These are phyloP conservation scores for Phytophthora tubulina DNA, from an alignment of 352 stramenopile genomes.

Conservation along the genomic window DNA sequence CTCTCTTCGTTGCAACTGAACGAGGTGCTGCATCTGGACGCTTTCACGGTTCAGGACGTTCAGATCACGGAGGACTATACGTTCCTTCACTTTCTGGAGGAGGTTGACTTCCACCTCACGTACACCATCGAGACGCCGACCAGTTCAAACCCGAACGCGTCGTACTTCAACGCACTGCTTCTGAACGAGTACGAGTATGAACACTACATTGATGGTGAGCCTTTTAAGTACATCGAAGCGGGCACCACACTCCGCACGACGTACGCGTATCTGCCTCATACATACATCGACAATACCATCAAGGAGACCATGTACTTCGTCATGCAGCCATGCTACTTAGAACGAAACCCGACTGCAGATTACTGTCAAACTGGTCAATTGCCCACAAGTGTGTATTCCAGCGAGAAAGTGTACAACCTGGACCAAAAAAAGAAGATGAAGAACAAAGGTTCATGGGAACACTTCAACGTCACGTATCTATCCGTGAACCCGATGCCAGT, in stretches of 20 bases:
- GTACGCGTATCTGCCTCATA: conserved; percentile 56
- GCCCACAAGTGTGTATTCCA: conserved; percentile 51
- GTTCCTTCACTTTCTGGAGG: conserved; percentile 68
- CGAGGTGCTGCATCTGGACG: conserved; percentile 75
- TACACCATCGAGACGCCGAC: conserved; percentile 55
- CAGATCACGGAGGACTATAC: conserved; percentile 63
- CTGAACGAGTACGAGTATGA: conserved; percentile 66
- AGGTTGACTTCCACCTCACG: conserved; percentile 65
- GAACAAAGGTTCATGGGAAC: conserved; percentile 21
- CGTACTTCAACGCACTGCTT: conserved; percentile 65
- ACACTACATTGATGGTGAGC: conserved; percentile 56
- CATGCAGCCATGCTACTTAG: conserved; percentile 58
- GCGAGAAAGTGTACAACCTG: conserved; percentile 59
- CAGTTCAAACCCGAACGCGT: conserved; percentile 32
- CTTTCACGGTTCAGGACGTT: conserved; percentile 62
- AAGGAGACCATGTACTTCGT: conserved; percentile 72
- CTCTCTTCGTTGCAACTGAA: conserved; percentile 53
- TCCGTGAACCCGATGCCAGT: conserved; percentile 77
- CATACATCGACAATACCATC: conserved; percentile 56
- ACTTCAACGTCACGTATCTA: conserved; percentile 45
- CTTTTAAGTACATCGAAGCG: conserved; percentile 48
- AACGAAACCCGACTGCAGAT: conserved; percentile 43
- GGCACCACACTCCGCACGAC: conserved; percentile 56
- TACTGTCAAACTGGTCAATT: conserved; percentile 51
- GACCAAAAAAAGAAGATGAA: conserved; percentile 42